Conservation (phyloP, 805 yeast genomes). For the Kuraishia capsulata region DNA sequence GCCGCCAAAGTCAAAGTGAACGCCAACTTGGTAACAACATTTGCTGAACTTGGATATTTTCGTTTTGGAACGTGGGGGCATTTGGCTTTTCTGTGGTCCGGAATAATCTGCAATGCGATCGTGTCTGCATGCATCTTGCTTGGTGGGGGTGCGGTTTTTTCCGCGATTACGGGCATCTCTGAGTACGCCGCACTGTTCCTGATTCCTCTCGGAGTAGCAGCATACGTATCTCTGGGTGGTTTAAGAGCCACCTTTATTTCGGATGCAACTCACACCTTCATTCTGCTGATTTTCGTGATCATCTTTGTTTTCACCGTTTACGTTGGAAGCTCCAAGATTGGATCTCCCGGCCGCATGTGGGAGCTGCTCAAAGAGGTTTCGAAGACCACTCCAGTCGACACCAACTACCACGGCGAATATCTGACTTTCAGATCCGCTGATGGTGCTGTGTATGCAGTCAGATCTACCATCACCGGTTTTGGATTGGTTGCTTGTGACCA, state of each 20-base stretch:
- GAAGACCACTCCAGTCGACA: slow-evolving; percentile 6
- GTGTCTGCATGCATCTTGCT: slow-evolving; percentile 8
- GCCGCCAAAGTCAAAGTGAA: slow-evolving; percentile 18
- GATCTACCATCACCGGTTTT: slow-evolving; percentile 13
- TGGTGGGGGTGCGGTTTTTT: slow-evolving; percentile 14
- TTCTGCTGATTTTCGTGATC: slow-evolving; percentile 27
- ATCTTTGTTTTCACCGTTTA: slow-evolving; percentile 18
- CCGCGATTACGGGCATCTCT: slow-evolving; percentile 13
- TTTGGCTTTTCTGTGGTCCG: slow-evolving; percentile 16
- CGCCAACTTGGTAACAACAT: slow-evolving; percentile 18
- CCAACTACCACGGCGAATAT: slow-evolving; percentile 9
- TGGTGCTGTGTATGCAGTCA: slow-evolving; percentile 1
- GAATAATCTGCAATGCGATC: slow-evolving; percentile 14
- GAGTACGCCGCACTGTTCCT: slow-evolving; percentile 15
- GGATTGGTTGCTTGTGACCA: slow-evolving; percentile 19
- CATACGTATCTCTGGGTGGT: slow-evolving; percentile 24
- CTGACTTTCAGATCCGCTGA: background rate
- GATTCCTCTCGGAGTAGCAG: slow-evolving; percentile 18
- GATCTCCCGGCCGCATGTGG: slow-evolving; percentile 24
- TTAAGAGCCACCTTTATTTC: slow-evolving; percentile 24
- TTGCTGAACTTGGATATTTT: slow-evolving; percentile 19
- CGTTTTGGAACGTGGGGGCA: slow-evolving; percentile 22
- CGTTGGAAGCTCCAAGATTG: slow-evolving; percentile 18
- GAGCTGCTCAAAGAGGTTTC: slow-evolving; percentile 16
- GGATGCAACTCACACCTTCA: slow-evolving; percentile 17